A percentile compares a stretch with the other conserved stretches of the same genome.
phyloP scores from a whole-genome alignment of 371 early-diverging fungal genomes.

The Ordospora pajunii region DNA sequence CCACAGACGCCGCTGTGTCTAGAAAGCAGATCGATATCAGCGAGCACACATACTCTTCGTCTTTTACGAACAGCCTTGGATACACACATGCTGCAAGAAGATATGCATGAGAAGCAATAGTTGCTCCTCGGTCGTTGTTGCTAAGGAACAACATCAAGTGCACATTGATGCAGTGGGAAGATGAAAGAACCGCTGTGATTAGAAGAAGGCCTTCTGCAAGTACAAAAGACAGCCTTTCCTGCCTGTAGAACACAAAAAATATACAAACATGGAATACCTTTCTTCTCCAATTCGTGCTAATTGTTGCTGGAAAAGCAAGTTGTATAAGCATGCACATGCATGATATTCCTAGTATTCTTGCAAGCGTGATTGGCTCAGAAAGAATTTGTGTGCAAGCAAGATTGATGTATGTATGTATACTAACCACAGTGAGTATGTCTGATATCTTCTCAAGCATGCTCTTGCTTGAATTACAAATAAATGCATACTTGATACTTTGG shows the following conservation, averaged over 20 bases:
- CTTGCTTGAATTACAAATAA: background rate
- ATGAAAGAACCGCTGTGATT: background rate
- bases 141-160: conserved; percentile 7
- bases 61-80: conserved; percentile 13
- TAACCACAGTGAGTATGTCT: background rate
- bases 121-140: background rate
- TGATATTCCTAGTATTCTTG: background rate
- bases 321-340: background rate
- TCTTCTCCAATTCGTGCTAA: conserved; percentile 18
- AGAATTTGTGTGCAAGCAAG: background rate
- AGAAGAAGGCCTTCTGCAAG: conserved; percentile 20
- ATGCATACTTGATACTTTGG: background rate
- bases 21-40: conserved; percentile 29
- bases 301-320: background rate
- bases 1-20: conserved; percentile 31
- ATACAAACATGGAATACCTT: conserved; percentile 35
- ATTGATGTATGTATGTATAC: background rate
- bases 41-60: conserved; percentile 2
- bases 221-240: background rate
- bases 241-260: conserved; percentile 14
- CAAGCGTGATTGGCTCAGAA: background rate
- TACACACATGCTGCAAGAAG: conserved; percentile 13
- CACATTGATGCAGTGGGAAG: background rate
- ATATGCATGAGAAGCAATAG: conserved; percentile 14
- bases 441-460: background rate